Evolutionary conservation across 371 early-diverging fungal genomes (phyloP).

Genomic region (Coemansia sp.): DNA sequence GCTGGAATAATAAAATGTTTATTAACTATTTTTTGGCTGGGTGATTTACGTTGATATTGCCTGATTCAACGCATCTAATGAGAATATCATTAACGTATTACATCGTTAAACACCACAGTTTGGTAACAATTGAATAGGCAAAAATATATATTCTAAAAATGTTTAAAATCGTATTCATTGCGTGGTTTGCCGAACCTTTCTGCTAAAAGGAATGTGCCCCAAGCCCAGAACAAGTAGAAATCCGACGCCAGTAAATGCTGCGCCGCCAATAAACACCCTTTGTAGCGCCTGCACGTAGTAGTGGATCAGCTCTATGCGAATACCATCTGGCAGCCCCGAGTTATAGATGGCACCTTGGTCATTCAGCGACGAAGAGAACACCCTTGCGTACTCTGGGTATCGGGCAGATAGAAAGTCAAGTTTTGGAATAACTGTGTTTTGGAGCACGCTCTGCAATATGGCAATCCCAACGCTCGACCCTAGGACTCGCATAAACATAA

Average conservation of each 20-base stretch:
- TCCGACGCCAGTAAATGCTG: slow-evolving; percentile 59
- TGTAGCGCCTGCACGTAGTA: slow-evolving; percentile 58
- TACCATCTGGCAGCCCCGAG: slow-evolving; percentile 36
- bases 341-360: slow-evolving; percentile 51
- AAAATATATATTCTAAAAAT: no score
- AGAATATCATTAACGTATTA: no score
- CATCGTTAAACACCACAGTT: no score
- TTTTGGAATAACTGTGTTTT: slow-evolving; percentile 36
- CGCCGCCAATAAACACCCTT: slow-evolving; percentile 60
- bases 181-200: no score
- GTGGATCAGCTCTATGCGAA: slow-evolving; percentile 53
- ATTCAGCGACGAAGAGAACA: slow-evolving; percentile 27
- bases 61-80: no score
- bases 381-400: slow-evolving; percentile 27
- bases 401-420: slow-evolving; percentile 10
- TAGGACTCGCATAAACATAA: slow-evolving; percentile 62
- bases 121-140: no score
- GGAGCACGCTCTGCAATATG: slow-evolving; percentile 59
- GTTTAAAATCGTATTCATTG: no score
- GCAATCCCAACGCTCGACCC: slow-evolving; percentile 61
- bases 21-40: no score
- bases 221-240: slow-evolving; percentile 58
- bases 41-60: no score
- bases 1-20: no score
- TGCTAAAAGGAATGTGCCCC: slow-evolving; percentile 38